Conservation (phyloP, 768 basidiomycete species). For the Clavaria fumosa region DNA sequence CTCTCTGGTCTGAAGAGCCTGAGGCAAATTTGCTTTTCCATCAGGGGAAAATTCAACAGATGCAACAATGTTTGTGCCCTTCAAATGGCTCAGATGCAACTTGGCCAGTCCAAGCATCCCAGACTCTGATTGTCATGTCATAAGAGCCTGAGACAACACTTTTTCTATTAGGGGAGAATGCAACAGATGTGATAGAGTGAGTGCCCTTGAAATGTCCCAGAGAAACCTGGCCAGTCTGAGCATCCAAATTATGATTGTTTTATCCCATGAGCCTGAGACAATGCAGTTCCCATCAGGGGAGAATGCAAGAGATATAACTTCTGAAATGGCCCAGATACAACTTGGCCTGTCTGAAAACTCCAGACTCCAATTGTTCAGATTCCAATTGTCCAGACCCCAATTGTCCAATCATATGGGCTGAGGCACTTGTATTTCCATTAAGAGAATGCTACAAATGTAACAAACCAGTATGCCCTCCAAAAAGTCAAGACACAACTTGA, state of each 20-base stretch:
- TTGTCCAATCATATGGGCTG: no score
- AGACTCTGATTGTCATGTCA: constrained; percentile 2
- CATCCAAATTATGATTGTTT: not conserved
- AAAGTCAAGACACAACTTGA: no score
- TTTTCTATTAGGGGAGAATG: constrained; percentile 6
- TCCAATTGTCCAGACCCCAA: no score
- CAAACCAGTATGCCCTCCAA: not conserved
- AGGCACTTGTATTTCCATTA: no score
- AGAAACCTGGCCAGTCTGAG: not conserved
- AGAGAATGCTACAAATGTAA: no score
- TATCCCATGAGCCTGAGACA: constrained; percentile 11
- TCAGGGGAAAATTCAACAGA: not conserved
- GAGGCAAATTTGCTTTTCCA: no score
- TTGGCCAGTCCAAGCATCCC: constrained; percentile 7
- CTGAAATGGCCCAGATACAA: no score
- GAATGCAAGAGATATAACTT: constrained; percentile 12
- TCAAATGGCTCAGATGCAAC: not conserved
- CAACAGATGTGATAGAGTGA: not conserved
- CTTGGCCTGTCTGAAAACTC: no score
- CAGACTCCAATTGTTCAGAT: no score
- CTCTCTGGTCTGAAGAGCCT: not conserved
- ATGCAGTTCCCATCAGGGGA: constrained; percentile 14
- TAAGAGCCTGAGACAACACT: constrained; percentile 2
- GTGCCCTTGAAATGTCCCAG: not conserved
- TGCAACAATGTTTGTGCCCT: not conserved